phyloP scores from a whole-genome alignment of 2,329 filamentous ascomycete genomes.

The Phaeosphaeria sp. region DNA sequence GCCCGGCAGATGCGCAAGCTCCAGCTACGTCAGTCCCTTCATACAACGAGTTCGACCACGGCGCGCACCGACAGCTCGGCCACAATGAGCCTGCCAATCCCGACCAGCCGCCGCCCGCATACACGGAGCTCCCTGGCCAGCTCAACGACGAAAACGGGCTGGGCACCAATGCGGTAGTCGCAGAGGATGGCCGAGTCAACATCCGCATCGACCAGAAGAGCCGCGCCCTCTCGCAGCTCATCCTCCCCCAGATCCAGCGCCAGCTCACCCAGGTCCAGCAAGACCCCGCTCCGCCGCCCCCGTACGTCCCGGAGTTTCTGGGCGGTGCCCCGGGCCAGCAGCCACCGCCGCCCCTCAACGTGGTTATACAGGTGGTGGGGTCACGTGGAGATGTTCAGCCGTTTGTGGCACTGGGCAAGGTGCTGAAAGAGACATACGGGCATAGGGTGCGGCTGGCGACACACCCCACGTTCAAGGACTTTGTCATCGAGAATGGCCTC shows the following conservation, averaged over 20 bases:
- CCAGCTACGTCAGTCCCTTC: conserved; percentile 15
- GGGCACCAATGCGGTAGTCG: conserved; percentile 54
- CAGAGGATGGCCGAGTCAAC: conserved; percentile 50
- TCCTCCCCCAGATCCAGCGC: conserved; percentile 47
- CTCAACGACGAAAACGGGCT: conserved; percentile 47
- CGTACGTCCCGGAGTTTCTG: conserved; percentile 76
- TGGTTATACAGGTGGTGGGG: conserved; percentile 58
- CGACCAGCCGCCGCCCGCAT: conserved; percentile 46
- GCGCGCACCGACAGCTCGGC: conserved; percentile 18
- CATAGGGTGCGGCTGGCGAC: conserved; percentile 58
- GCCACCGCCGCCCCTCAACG: conserved; percentile 56
- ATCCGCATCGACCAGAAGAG: conserved; percentile 50
- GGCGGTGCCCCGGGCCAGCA: conserved; percentile 68
- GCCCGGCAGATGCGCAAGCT: not conserved
- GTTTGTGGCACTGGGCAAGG: conserved; percentile 58
- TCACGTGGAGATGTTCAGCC: conserved; percentile 59
- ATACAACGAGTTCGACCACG: conserved; percentile 9
- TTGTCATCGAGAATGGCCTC: conserved; percentile 57
- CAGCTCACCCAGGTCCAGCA: conserved; percentile 52
- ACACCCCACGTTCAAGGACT: conserved; percentile 57
- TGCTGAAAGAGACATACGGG: conserved; percentile 56
- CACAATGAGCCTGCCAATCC: conserved; percentile 16
- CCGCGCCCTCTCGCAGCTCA: conserved; percentile 43
- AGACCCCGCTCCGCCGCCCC: conserved; percentile 65
- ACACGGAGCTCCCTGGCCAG: conserved; percentile 50